Percentiles rank a stretch among this genome's conserved stretches.
Conservation (phyloP, 768 basidiomycete genomes). For the Amylocystis lapponica region DNA sequence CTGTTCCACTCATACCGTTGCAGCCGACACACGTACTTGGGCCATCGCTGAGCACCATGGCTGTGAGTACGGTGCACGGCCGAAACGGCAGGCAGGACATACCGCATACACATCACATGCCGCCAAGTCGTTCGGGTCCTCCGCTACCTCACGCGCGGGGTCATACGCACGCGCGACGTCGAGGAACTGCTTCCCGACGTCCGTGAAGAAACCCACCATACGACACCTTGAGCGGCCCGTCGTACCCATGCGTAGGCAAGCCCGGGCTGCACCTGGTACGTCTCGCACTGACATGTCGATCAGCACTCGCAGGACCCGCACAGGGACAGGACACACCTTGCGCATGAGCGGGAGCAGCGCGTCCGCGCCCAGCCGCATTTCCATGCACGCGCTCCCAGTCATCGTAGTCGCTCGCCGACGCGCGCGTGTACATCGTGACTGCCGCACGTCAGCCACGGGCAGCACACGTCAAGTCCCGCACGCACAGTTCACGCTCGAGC, state of each 20-base stretch:
- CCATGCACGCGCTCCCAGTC: conserved; percentile 47
- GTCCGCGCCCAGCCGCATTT: conserved; percentile 55
- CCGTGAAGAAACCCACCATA: conserved; percentile 32
- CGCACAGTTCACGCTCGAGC: conserved; percentile 53
- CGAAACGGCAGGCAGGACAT: conserved; percentile 14
- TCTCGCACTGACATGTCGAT: conserved; percentile 21
- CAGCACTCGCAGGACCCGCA: not conserved
- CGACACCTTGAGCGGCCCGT: conserved; percentile 32
- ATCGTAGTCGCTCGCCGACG: conserved; percentile 59
- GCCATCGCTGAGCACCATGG: conserved; percentile 41
- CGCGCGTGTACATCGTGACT: conserved; percentile 49
- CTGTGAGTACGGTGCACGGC: too few relatives aligned
- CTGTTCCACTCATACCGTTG: not conserved
- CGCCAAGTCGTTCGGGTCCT: conserved; percentile 45
- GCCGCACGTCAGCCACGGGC: not conserved
- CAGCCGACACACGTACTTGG: conserved; percentile 43
- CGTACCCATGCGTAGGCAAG: conserved; percentile 30
- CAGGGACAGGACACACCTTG: conserved; percentile 27
- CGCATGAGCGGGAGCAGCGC: conserved; percentile 50
- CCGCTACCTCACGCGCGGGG: conserved; percentile 34
- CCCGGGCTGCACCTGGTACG: conserved; percentile 25
- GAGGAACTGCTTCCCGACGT: conserved; percentile 43
- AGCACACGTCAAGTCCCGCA: conserved; percentile 11
- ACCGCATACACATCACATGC: conserved; percentile 41
- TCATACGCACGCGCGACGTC: conserved; percentile 42